A percentile compares a stretch with the other conserved stretches of the same genome.
Evolutionary conservation across 306 rosid genomes (phyloP).

Genomic region (Lagenaria siceraria): DNA sequence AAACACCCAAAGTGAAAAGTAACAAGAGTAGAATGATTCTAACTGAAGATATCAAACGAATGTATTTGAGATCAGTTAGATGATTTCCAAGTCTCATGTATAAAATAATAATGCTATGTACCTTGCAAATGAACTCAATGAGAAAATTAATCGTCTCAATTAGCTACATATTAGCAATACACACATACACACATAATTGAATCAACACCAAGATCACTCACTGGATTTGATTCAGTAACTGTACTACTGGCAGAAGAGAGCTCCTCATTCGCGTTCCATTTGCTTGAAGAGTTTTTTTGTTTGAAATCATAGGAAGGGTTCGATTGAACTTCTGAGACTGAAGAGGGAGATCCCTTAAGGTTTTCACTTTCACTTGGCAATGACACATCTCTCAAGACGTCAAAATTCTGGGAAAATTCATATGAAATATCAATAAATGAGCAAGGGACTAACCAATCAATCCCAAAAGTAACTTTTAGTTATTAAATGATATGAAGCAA

Average conservation of each 20-base stretch:
- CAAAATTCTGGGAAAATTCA: conserved; percentile 34
- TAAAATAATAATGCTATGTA: not conserved
- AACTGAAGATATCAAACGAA: not conserved
- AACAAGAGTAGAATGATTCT: not conserved
- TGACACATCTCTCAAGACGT: conserved; percentile 42
- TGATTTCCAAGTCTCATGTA: not conserved
- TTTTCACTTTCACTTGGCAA: conserved; percentile 25
- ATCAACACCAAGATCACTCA: conserved; percentile 66
- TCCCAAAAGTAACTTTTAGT: not conserved
- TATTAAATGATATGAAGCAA: not conserved
- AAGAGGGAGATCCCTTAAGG: conserved; percentile 35
- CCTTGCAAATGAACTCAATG: conserved; percentile 2
- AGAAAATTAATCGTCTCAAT: not conserved
- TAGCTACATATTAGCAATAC: not conserved
- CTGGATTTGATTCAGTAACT: conserved; percentile 82
- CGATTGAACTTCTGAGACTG: conserved; percentile 27
- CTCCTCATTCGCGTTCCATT: conserved; percentile 65
- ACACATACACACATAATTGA: conserved; percentile 19
- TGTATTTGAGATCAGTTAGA: not conserved
- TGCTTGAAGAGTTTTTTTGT: conserved; percentile 77
- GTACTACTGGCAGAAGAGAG: conserved; percentile 72
- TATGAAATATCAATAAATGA: not conserved
- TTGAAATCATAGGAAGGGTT: conserved; percentile 44
- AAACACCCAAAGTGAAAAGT: not conserved
- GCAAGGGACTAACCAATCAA: not conserved